Base-by-base conservation (phyloP, 257 asterid genomes). In the Leptodermis oblonga region DNA sequence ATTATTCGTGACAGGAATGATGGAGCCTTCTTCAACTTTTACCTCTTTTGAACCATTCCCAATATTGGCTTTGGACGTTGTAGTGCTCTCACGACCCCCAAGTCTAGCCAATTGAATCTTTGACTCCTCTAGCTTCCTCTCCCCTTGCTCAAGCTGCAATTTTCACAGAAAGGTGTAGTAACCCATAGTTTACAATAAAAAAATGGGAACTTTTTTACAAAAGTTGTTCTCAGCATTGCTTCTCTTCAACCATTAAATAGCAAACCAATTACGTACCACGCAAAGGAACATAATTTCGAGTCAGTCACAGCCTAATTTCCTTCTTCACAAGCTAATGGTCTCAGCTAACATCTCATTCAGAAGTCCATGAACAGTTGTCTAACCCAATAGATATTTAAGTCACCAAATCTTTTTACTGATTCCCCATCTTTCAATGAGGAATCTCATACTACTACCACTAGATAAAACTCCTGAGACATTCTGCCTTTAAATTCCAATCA, bases 91-190 rank as follows among this genome's bases (percentile, higher is more conserved):
- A 14, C 56, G 71, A 28, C 80, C 76, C 46, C 78, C 77, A 73
- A 69, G 64, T 14, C 73, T 76, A 68, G 79, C 82, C 73, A 84
- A 43, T 59, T 84, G 79, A 70, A 11, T n/a, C 43, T 84, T 74
- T 17, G 82, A 67, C 20, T 75, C 79, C 42, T 74, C 77, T 71
- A 84, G 70, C 70, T 70, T 75, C 28, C 42, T 79, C 68, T 79
- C 81, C 22, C 83, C 84, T 61, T 64, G 71, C 63, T 68, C 73
- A 52, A 79, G 85, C 86, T 84, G 81, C 74, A 77, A 45, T 33
- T 56, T 26, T 28, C 65, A 67, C 63, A 23, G 64, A 72, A 53
- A 45, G 13, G 7, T 4, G 13, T 37, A 1, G 12, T 18, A 58
- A 60, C 7, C n/a, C 9, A 74, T 8, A 20, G 9, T 36, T 23